Conservation (phyloP, 345 rosid species). For the Aquilaria yunnanensis region DNA sequence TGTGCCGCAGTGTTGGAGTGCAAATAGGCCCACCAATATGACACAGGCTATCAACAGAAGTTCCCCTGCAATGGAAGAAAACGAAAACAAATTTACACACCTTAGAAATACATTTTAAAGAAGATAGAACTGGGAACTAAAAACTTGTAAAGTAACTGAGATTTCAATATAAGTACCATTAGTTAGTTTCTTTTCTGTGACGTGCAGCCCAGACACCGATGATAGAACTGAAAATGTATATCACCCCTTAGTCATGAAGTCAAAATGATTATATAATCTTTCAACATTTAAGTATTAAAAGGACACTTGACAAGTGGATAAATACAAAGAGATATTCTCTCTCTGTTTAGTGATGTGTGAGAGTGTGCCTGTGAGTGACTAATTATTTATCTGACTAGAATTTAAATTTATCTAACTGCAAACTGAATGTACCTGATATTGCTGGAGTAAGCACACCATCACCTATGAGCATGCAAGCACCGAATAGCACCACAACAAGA, state of each 20-base stretch:
- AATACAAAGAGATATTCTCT: no score
- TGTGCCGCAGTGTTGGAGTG: constrained; percentile 90
- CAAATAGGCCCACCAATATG: constrained; percentile 90
- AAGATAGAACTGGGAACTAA: background rate
- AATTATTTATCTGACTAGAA: no score
- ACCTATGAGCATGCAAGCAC: constrained; percentile 92
- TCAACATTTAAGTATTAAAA: no score
- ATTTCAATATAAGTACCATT: constrained; percentile 33
- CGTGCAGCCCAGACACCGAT: constrained; percentile 72
- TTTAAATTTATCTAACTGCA: background rate
- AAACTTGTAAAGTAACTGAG: constrained; percentile 1
- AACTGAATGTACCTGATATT: constrained; percentile 50
- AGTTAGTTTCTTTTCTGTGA: constrained; percentile 37
- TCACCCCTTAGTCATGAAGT: background rate
- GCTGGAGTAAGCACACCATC: constrained; percentile 91
- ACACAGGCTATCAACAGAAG: constrained; percentile 64
- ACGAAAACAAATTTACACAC: background rate
- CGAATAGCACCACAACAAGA: constrained; percentile 66
- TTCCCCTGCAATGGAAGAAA: constrained; percentile 37
- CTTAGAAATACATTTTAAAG: background rate
- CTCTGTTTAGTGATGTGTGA: no score
- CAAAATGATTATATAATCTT: no score
- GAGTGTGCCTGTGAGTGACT: no score
- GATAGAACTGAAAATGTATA: constrained; percentile 67
- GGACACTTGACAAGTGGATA: background rate